These are phyloP conservation scores for Lenzites betulinus DNA, from an alignment of 768 basidiomycete species.

Conservation along the genomic window DNA sequence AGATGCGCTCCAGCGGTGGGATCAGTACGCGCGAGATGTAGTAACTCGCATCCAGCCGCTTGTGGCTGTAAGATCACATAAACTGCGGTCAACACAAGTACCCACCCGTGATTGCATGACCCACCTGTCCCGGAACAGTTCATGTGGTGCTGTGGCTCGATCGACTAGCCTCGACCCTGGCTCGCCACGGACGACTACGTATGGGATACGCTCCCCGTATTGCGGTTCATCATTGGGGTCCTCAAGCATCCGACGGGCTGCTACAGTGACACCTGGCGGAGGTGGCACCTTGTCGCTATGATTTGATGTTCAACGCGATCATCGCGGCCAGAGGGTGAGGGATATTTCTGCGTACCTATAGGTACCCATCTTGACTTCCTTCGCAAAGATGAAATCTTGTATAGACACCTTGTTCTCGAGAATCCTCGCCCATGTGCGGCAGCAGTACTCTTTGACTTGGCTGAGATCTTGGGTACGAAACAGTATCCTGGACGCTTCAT, in stretches of 20 bases:
- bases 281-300: slow-evolving; percentile 79
- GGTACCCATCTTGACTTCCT: slow-evolving; percentile 90
- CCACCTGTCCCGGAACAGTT: slow-evolving; percentile 65
- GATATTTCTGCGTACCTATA: slow-evolving; percentile 63
- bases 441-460: slow-evolving; percentile 86
- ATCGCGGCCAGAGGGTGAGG: background rate
- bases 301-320: background rate
- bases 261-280: slow-evolving; percentile 90
- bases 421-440: slow-evolving; percentile 80
- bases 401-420: slow-evolving; percentile 76
- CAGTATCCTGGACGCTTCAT: slow-evolving; percentile 60
- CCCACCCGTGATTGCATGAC: slow-evolving; percentile 8
- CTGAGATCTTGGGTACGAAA: slow-evolving; percentile 91
- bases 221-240: slow-evolving; percentile 86
- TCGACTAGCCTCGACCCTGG: slow-evolving; percentile 70
- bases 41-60: slow-evolving; percentile 82
- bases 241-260: slow-evolving; percentile 67
- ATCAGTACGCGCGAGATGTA: slow-evolving; percentile 89
- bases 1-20: slow-evolving; percentile 86
- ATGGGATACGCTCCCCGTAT: slow-evolving; percentile 92
- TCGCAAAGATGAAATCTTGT: slow-evolving; percentile 95
- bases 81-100: background rate
- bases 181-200: slow-evolving; percentile 75
- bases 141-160: slow-evolving; percentile 72
- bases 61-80: slow-evolving; percentile 44